Percentiles rank a stretch among this genome's conserved stretches.
These are phyloP conservation scores for Lathyrus oleraceus DNA, from an alignment of 306 rosid genomes.

Conservation along the genomic window DNA sequence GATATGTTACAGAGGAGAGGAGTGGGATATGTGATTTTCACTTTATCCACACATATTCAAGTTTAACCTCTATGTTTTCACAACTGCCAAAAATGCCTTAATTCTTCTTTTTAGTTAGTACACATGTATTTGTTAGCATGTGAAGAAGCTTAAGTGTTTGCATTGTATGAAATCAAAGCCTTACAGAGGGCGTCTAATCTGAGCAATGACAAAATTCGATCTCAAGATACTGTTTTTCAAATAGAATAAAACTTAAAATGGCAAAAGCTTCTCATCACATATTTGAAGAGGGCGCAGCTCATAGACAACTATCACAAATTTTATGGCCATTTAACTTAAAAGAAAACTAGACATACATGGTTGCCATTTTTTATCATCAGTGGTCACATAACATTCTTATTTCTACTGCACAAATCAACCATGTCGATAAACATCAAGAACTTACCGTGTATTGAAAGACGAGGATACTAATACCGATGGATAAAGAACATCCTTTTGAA, in stretches of 20 bases:
- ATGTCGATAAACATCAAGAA: neutral
- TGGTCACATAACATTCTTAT: neutral
- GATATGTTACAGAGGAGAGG: neutral
- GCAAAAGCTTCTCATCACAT: neutral
- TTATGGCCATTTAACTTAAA: neutral
- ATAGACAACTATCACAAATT: neutral
- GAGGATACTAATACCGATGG: constrained; percentile 77
- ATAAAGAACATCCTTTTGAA: constrained; percentile 71
- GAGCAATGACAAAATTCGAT: neutral
- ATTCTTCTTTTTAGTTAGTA: neutral
- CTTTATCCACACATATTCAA: neutral
- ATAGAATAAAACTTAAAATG: neutral
- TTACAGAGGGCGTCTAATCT: neutral
- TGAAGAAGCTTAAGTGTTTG: neutral
- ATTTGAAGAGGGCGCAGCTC: neutral
- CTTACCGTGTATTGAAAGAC: constrained; percentile 83
- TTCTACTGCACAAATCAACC: constrained; percentile 6
- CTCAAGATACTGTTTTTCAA: neutral
- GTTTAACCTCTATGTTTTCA: too few relatives aligned
- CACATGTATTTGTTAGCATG: constrained; percentile 1
- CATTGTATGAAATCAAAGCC: neutral
- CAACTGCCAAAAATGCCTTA: neutral
- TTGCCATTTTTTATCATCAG: neutral
- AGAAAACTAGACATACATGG: neutral
- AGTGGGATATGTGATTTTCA: constrained; percentile 5